Evolutionary conservation across 2,329 filamentous ascomycete species (phyloP).

Genomic region (Nemania abortiva): DNA sequence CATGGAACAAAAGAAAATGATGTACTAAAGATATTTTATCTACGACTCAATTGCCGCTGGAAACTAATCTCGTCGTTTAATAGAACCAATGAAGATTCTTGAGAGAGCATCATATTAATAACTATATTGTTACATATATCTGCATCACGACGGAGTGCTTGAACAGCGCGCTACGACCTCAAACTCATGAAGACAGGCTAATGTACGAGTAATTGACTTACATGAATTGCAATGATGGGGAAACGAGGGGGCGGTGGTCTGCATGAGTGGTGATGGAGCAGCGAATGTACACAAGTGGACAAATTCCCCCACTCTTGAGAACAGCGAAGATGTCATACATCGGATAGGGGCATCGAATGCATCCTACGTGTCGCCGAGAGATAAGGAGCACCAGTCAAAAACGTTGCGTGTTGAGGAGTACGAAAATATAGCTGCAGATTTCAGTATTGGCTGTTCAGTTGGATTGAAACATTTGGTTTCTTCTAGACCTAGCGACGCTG

Average conservation of each 20-base stretch:
- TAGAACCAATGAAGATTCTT: neutral
- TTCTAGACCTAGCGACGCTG: neutral
- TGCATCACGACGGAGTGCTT: neutral
- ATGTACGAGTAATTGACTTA: neutral
- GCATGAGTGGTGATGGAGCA: no score
- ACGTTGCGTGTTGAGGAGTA: neutral
- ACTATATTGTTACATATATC: neutral
- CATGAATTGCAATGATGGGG: neutral
- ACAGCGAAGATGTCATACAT: neutral
- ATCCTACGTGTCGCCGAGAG: neutral
- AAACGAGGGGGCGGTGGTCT: neutral
- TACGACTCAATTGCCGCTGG: no score
- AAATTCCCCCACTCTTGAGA: conserved; percentile 13
- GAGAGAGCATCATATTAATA: no score
- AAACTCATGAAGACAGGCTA: neutral
- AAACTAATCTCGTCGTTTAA: no score
- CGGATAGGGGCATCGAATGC: neutral
- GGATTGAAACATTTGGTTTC: neutral
- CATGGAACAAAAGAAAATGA: neutral
- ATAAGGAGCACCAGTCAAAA: neutral
- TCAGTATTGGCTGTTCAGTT: neutral
- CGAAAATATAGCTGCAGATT: neutral
- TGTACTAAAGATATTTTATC: no score
- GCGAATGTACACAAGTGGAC: neutral
- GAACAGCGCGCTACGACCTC: neutral